Evolutionary conservation across 108 stramenopile species (phyloP).

Genomic region (Nitzschia sp.): DNA sequence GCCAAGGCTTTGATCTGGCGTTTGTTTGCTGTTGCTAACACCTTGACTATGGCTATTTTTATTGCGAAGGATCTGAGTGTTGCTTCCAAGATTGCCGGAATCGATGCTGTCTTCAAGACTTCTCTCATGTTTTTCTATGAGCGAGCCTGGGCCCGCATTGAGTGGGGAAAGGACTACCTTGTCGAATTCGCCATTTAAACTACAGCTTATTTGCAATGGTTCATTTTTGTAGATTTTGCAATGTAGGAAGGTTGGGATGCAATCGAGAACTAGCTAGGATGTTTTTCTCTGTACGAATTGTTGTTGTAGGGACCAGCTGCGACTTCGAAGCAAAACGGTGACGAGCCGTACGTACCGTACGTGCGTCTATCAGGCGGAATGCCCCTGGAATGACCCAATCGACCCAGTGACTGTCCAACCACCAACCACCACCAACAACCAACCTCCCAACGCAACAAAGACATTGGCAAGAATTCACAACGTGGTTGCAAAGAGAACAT

Average conservation of each 20-base stretch:
- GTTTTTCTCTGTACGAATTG: too few relatives aligned
- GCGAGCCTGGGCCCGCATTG: constrained; percentile 83
- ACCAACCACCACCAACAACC: not conserved
- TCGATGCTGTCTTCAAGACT: constrained; percentile 94
- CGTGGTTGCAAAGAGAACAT: not conserved
- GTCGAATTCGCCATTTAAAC: constrained; percentile 15
- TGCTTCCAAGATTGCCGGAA: constrained; percentile 89
- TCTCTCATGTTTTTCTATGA: constrained; percentile 90
- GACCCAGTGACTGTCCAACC: too few relatives aligned
- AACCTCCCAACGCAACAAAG: not conserved
- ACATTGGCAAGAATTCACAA: not conserved
- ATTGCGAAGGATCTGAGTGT: constrained; percentile 76
- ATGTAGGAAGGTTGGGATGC: too few relatives aligned
- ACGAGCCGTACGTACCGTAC: too few relatives aligned
- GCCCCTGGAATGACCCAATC: too few relatives aligned
- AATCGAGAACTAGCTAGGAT: too few relatives aligned
- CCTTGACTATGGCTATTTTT: constrained; percentile 83
- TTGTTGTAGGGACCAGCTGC: too few relatives aligned
- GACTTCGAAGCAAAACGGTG: too few relatives aligned
- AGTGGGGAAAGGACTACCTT: constrained; percentile 89
- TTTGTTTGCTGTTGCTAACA: constrained; percentile 91
- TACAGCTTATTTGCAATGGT: not conserved
- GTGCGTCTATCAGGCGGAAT: too few relatives aligned
- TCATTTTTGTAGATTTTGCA: too few relatives aligned
- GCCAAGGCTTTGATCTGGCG: constrained; percentile 94